Conservation (phyloP, 495 filamentous ascomycete genomes). For the Thermothielavioides terrestris region DNA sequence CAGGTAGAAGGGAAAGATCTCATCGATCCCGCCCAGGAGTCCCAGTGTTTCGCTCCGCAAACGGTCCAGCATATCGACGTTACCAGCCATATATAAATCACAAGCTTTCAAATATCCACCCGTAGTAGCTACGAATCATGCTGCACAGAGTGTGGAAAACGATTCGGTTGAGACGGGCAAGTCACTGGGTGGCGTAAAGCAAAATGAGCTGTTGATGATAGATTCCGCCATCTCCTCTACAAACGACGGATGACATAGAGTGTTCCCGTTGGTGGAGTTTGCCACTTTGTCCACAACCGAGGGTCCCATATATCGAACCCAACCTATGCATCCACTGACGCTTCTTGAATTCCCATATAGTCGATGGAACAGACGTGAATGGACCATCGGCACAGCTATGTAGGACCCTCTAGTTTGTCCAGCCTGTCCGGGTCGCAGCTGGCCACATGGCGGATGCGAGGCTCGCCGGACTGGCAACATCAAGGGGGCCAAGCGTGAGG, state of each 20-base stretch:
- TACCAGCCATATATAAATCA: background rate
- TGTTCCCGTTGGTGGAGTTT: too few relatives aligned
- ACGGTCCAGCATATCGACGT: background rate
- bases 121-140: background rate
- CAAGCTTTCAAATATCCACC: background rate
- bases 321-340: too few relatives aligned
- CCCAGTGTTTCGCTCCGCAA: constrained; percentile 10
- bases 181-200: background rate
- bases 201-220: background rate
- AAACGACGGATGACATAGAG: background rate
- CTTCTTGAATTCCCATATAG: too few relatives aligned
- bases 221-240: background rate
- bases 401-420: background rate
- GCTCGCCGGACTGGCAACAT: background rate
- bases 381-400: background rate
- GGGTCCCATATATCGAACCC: too few relatives aligned
- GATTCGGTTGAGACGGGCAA: background rate
- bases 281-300: too few relatives aligned
- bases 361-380: background rate
- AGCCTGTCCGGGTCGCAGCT: background rate
- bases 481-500: too few relatives aligned
- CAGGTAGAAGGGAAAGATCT: constrained; percentile 33
- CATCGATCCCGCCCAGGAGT: background rate
- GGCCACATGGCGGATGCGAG: background rate
- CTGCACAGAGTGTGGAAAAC: background rate